These are phyloP conservation scores for Conidiobolus coronatus DNA, from an alignment of 371 early-diverging fungal species.

Conservation along the genomic window DNA sequence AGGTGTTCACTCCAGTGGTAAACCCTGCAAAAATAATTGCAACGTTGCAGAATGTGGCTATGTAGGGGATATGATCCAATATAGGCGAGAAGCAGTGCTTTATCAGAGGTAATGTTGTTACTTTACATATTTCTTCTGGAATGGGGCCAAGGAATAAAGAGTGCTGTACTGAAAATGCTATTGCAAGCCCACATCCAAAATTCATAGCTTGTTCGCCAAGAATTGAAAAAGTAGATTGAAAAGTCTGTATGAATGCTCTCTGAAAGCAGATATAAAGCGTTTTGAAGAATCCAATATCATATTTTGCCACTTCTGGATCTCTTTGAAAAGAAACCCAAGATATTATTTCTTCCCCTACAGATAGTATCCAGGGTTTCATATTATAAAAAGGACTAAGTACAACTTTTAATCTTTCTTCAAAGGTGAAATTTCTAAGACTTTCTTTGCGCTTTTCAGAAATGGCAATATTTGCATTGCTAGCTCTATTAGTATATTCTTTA, in stretches of 20 bases:
- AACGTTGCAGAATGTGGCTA: constrained; percentile 1
- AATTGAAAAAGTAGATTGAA: constrained; percentile 16
- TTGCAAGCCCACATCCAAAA: constrained; percentile 19
- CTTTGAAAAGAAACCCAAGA: too few relatives aligned
- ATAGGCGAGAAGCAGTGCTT: constrained; percentile 1
- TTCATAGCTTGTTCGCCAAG: constrained; percentile 24
- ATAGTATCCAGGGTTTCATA: too few relatives aligned
- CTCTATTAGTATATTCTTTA: background rate
- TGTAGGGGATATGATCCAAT: constrained; percentile 1
- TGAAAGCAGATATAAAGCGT: constrained; percentile 14
- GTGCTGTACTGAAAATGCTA: constrained; percentile 7
- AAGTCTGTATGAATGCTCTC: constrained; percentile 20
- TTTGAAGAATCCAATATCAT: constrained; percentile 6
- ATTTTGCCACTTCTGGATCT: too few relatives aligned
- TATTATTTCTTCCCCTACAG: too few relatives aligned
- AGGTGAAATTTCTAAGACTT: too few relatives aligned
- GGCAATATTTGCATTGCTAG: too few relatives aligned
- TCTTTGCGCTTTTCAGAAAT: too few relatives aligned
- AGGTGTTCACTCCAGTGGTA: constrained; percentile 14
- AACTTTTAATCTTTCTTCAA: too few relatives aligned
- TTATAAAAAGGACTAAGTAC: too few relatives aligned
- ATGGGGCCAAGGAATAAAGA: constrained; percentile 4
- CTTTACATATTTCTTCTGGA: constrained; percentile 2
- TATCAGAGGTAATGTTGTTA: background rate
- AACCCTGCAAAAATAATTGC: constrained; percentile 5